Percentiles rank a stretch among this genome's conserved stretches.
Evolutionary conservation across 192 early-diverging fungal genomes (phyloP).

Genomic region (Thamnidium elegans): DNA sequence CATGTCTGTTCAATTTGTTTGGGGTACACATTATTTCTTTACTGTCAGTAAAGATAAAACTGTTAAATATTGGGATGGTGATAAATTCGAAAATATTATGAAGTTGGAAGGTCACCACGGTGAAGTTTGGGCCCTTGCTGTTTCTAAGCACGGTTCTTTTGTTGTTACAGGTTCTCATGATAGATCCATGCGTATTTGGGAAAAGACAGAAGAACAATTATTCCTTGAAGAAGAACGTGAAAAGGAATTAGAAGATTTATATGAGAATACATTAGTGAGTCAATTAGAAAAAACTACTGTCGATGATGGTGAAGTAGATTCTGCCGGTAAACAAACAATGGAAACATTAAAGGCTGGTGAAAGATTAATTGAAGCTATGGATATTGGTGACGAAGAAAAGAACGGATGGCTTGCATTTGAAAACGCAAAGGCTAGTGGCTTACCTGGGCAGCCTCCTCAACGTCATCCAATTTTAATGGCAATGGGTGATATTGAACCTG

Average conservation of each 20-base stretch:
- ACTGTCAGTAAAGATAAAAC: constrained; percentile 86
- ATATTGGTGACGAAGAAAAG: constrained; percentile 83
- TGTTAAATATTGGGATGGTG: constrained; percentile 95
- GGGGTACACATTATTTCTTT: constrained; percentile 95
- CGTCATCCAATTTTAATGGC: constrained; percentile 63
- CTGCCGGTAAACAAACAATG: constrained; percentile 85
- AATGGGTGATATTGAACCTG: constrained; percentile 61
- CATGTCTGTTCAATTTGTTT: constrained; percentile 85
- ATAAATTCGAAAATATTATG: constrained; percentile 95
- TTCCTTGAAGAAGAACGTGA: constrained; percentile 96
- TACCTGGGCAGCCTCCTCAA: constrained; percentile 46
- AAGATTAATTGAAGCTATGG: constrained; percentile 87
- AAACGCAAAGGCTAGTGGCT: constrained; percentile 40
- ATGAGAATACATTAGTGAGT: constrained; percentile 73
- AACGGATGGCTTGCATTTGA: constrained; percentile 64
- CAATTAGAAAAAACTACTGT: constrained; percentile 57
- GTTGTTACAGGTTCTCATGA: constrained; percentile 91
- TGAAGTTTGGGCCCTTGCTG: constrained; percentile 92
- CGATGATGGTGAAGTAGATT: constrained; percentile 45
- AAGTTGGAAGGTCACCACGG: constrained; percentile 89
- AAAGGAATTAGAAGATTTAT: constrained; percentile 87
- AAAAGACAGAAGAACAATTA: constrained; percentile 93
- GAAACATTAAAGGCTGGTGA: constrained; percentile 98
- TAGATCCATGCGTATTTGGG: constrained; percentile 93
- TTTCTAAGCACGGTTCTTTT: constrained; percentile 86